These are phyloP conservation scores for Spathaspora jeffriesii DNA, from an alignment of 1,139 yeast species.

Conservation along the genomic window DNA sequence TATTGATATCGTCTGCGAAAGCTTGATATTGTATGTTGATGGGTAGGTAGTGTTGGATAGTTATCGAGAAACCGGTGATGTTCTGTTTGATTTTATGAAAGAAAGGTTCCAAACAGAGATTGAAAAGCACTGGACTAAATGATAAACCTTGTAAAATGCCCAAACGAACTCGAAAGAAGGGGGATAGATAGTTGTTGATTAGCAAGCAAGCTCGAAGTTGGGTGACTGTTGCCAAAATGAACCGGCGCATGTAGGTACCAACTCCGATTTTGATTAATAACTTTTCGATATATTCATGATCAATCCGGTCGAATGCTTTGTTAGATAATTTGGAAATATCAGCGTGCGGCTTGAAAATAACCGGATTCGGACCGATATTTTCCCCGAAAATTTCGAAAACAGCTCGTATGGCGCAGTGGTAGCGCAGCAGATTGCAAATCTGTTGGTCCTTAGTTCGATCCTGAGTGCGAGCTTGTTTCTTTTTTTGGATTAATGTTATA, in stretches of 20 bases:
- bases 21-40: background rate
- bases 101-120: background rate
- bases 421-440: conserved; percentile 60
- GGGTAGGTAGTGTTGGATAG: background rate
- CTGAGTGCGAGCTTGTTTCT: conserved; percentile 60
- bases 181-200: too few relatives aligned
- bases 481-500: conserved; percentile 7
- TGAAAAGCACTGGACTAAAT: conserved; percentile 1
- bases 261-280: too few relatives aligned
- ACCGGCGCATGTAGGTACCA: too few relatives aligned
- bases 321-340: too few relatives aligned
- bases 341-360: too few relatives aligned
- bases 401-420: conserved; percentile 57
- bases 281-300: too few relatives aligned
- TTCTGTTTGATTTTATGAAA: background rate
- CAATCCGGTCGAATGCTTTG: too few relatives aligned
- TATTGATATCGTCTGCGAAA: background rate
- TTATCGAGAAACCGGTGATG: background rate
- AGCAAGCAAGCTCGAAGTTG: too few relatives aligned
- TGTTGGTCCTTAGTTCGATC: conserved; percentile 55
- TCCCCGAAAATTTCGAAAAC: too few relatives aligned
- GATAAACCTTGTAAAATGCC: conserved; percentile 1
- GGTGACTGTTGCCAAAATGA: too few relatives aligned
- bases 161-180: too few relatives aligned
- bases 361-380: too few relatives aligned